A percentile compares a stretch with the other conserved stretches of the same genome.
Conservation (phyloP, 2,329 filamentous ascomycete species). For the Leptographium procerum region DNA sequence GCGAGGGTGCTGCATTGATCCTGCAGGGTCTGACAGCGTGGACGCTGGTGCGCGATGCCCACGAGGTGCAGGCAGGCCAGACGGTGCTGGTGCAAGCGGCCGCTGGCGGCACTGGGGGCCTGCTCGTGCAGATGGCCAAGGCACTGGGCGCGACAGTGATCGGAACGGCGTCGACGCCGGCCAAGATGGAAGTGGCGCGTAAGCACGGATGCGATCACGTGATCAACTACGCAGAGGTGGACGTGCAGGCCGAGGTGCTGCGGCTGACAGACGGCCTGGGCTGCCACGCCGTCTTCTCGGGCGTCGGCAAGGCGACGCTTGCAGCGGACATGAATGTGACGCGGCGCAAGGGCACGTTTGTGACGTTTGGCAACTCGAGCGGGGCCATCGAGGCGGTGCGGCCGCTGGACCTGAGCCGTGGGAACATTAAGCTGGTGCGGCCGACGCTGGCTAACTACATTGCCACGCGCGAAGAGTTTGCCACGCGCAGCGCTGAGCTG, state of each 20-base stretch:
- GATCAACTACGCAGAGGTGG: slow-evolving; percentile 56
- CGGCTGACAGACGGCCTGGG: slow-evolving; percentile 63
- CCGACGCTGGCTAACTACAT: slow-evolving; percentile 64
- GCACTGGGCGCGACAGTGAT: slow-evolving; percentile 67
- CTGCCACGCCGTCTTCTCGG: slow-evolving; percentile 69
- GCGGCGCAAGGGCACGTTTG: slow-evolving; percentile 62
- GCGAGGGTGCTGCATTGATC: slow-evolving; percentile 55
- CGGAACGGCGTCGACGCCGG: slow-evolving; percentile 62
- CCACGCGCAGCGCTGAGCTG: slow-evolving; percentile 23
- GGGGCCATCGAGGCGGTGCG: slow-evolving; percentile 60
- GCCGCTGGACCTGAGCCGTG: slow-evolving; percentile 46
- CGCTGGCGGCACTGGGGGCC: slow-evolving; percentile 68
- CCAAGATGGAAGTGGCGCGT: slow-evolving; percentile 62
- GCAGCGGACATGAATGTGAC: slow-evolving; percentile 65
- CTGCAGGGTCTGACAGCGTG: slow-evolving; percentile 77
- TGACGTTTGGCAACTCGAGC: slow-evolving; percentile 69
- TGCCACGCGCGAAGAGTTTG: slow-evolving; percentile 56
- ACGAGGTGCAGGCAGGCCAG: slow-evolving; percentile 15
- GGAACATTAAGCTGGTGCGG: slow-evolving; percentile 65
- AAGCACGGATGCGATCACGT: slow-evolving; percentile 60
- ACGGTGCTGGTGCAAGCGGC: slow-evolving; percentile 74
- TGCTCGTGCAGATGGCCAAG: slow-evolving; percentile 65
- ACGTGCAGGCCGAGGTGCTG: slow-evolving; percentile 46
- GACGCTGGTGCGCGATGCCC: slow-evolving; percentile 63
- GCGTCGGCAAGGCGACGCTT: slow-evolving; percentile 74